Percentiles rank a stretch among this genome's conserved stretches.
phyloP scores from a whole-genome alignment of 139 green algal genomes.

The Coelastrella sp. region DNA sequence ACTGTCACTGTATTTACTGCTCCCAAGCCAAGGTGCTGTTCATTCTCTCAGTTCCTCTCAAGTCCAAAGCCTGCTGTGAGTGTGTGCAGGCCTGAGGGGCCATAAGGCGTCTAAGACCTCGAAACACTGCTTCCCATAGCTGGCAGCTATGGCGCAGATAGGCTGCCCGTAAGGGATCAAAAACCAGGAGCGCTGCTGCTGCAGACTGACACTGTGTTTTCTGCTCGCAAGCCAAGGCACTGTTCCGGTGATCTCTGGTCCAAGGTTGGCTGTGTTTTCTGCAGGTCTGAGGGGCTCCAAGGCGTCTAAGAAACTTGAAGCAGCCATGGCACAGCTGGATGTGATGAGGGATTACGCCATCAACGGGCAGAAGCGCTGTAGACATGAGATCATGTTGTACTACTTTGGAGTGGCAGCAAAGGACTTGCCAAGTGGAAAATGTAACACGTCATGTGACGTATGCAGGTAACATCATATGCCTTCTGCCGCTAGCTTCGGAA shows the following conservation, averaged over 20 bases:
- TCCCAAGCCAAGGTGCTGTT: too few relatives aligned
- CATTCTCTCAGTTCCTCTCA: too few relatives aligned
- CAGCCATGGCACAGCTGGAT: constrained; percentile 62
- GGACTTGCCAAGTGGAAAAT: constrained; percentile 37
- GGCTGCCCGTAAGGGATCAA: too few relatives aligned
- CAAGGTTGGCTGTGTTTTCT: background rate
- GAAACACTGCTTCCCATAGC: too few relatives aligned
- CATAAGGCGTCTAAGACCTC: background rate
- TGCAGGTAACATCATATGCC: constrained; percentile 24
- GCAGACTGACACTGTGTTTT: too few relatives aligned
- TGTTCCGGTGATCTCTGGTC: background rate
- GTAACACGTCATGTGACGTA: constrained; percentile 51
- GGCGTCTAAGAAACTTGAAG: constrained; percentile 43
- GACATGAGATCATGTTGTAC: constrained; percentile 51
- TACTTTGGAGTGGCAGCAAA: constrained; percentile 69
- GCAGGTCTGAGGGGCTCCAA: constrained; percentile 15
- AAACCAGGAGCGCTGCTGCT: too few relatives aligned
- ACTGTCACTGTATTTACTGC: background rate
- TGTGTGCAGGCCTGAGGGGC: background rate
- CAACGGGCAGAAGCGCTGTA: background rate
- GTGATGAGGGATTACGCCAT: constrained; percentile 47
- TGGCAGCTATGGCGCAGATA: too few relatives aligned
- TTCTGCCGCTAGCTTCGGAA: background rate
- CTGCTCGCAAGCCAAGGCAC: background rate
- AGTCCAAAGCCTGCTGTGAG: too few relatives aligned